Evolutionary conservation across 1,284 basidiomycete species (phyloP).

Genomic region (Golubevia sp.): DNA sequence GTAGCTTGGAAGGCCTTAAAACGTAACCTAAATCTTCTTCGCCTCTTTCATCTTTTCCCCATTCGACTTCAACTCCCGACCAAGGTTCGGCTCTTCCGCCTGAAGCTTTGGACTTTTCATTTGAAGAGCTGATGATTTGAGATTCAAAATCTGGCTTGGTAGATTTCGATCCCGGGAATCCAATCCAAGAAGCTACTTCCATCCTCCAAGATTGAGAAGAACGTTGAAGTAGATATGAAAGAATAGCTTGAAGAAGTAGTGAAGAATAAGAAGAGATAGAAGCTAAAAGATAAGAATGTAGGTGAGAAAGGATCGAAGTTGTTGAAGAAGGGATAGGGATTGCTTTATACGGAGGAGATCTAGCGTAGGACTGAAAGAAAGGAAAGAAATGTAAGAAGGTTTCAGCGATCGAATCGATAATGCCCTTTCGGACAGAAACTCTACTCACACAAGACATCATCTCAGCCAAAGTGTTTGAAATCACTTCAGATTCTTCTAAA

Average conservation of each 20-base stretch:
- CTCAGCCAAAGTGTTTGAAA: conserved; percentile 26
- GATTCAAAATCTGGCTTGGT: conserved; percentile 12
- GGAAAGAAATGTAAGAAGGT: conserved; percentile 21
- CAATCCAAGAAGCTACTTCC: conserved; percentile 29
- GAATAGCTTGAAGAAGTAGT: conserved; percentile 14
- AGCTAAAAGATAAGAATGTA: conserved; percentile 34
- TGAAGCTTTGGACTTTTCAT: not conserved
- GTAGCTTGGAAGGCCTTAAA: conserved; percentile 23
- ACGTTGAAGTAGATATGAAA: conserved; percentile 27
- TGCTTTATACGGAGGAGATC: conserved; percentile 14
- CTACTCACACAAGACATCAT: conserved; percentile 14
- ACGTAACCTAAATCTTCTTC: conserved; percentile 39
- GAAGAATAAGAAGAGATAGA: conserved; percentile 19
- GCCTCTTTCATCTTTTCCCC: conserved; percentile 32
- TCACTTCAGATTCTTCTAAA: conserved; percentile 4
- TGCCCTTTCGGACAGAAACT: conserved; percentile 5
- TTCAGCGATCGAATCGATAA: conserved; percentile 11
- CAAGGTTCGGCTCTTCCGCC: conserved; percentile 17
- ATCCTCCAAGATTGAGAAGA: conserved; percentile 26
- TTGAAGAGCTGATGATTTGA: not conserved
- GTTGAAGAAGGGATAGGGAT: conserved; percentile 3
- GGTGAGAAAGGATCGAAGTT: conserved; percentile 17
- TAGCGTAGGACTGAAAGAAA: conserved; percentile 1
- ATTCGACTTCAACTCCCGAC: conserved; percentile 32
- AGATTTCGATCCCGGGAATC: conserved; percentile 29